Percentiles rank a stretch among this genome's conserved stretches.
phyloP scores from a whole-genome alignment of 768 basidiomycete species.

The Lactarius hengduanensis region DNA sequence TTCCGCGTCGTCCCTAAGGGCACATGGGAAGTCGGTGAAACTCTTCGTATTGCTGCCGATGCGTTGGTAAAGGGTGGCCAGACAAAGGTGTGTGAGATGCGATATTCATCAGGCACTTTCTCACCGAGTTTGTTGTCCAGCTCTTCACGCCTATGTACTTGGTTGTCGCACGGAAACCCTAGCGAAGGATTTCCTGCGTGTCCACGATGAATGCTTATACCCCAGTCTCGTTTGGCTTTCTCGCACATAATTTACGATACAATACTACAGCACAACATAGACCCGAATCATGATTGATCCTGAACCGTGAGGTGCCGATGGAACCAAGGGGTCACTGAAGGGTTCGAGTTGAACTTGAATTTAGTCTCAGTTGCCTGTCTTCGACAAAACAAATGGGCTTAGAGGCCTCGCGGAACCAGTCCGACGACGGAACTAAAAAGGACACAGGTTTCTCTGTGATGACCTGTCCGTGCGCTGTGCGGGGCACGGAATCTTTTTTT shows the following conservation, averaged over 20 bases:
- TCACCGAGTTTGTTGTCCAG: constrained; percentile 39
- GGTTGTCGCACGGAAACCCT: constrained; percentile 41
- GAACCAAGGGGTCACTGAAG: not conserved
- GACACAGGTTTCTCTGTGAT: not conserved
- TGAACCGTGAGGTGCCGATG: not conserved
- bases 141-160: constrained; percentile 89
- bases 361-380: not conserved
- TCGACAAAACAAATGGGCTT: not conserved
- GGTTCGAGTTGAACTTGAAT: not conserved
- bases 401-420: not conserved
- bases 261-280: not conserved
- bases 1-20: constrained; percentile 86
- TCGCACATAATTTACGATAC: not conserved
- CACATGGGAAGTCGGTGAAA: constrained; percentile 86
- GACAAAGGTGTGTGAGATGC: constrained; percentile 58
- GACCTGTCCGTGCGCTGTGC: not conserved
- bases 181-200: not conserved
- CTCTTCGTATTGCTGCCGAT: constrained; percentile 77
- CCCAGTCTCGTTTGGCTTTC: not conserved
- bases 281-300: not conserved
- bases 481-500: not conserved
- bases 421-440: not conserved
- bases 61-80: constrained; percentile 83
- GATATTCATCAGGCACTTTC: constrained; percentile 1
- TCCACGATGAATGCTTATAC: constrained; percentile 2